phyloP scores from a whole-genome alignment of 2,329 filamentous ascomycete species.

The Ophiostoma pallidulum region DNA sequence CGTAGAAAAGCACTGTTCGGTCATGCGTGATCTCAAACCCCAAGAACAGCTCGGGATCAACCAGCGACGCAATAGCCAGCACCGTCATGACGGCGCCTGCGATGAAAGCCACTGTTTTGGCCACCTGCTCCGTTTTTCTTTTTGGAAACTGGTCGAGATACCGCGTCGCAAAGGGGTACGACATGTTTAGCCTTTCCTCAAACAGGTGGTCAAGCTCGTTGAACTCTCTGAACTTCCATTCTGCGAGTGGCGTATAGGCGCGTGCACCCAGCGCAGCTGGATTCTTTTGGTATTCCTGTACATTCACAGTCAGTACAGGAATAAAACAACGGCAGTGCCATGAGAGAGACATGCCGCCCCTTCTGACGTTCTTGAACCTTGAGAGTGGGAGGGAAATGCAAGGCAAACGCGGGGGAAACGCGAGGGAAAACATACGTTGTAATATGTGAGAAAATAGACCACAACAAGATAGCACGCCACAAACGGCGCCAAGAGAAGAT shows the following conservation, averaged over 20 bases:
- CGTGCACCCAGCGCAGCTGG: conserved; percentile 78
- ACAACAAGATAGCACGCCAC: conserved; percentile 79
- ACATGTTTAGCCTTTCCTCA: conserved; percentile 82
- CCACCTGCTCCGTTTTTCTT: conserved; percentile 78
- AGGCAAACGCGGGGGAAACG: not conserved
- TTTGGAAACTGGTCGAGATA: conserved; percentile 97
- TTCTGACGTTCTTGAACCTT: too few relatives aligned
- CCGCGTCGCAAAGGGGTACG: conserved; percentile 80
- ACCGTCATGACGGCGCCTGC: conserved; percentile 80
- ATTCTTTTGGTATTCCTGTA: conserved; percentile 86
- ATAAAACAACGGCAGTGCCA: not conserved
- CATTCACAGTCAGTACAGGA: conserved; percentile 15
- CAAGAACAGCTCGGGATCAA: conserved; percentile 84
- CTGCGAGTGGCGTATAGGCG: conserved; percentile 83
- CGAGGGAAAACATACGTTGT: conserved; percentile 52
- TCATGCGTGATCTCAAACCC: conserved; percentile 86
- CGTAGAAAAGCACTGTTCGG: conserved; percentile 81
- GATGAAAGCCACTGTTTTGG: conserved; percentile 78
- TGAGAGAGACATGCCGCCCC: too few relatives aligned
- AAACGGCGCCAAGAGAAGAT: conserved; percentile 77
- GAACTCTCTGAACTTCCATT: conserved; percentile 98
- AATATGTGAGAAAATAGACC: conserved; percentile 90
- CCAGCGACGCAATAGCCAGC: conserved; percentile 70
- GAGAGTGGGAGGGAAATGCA: too few relatives aligned
- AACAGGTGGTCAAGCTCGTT: conserved; percentile 94